Conservation (phyloP, 176 grass and related monocot species). For the Aegilops sharonensis region DNA sequence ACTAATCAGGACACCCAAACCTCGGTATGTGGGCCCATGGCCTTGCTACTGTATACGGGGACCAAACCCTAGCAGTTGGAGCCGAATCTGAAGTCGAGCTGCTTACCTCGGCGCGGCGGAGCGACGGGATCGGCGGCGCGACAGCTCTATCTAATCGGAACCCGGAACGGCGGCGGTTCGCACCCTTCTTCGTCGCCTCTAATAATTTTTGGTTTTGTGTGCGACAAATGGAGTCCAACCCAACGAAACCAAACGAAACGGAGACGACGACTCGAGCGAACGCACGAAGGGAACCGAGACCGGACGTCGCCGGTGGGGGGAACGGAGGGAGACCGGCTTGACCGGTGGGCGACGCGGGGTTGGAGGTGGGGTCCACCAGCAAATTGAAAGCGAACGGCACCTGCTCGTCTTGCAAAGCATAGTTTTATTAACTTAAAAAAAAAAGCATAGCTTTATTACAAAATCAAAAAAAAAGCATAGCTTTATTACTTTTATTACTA, state of each 20-base stretch:
- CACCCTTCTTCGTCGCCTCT: constrained; percentile 19
- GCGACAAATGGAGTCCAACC: constrained; percentile 18
- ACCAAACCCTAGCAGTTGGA: not conserved
- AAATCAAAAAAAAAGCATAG: too few species aligned
- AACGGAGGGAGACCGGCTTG: constrained; percentile 23
- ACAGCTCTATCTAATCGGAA: not conserved
- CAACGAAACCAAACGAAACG: not conserved
- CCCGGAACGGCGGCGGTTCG: not conserved
- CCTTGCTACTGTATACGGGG: not conserved
- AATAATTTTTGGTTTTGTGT: not conserved
- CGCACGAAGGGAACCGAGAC: not conserved
- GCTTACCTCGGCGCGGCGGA: constrained; percentile 27
- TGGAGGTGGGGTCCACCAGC: not conserved
- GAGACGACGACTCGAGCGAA: not conserved
- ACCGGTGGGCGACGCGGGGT: constrained; percentile 15
- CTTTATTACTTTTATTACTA: too few species aligned
- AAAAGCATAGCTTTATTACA: too few species aligned
- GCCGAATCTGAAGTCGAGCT: not conserved
- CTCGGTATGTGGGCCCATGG: not conserved
- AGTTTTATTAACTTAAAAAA: too few species aligned
- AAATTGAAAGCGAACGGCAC: too few species aligned
- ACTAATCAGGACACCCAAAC: not conserved
- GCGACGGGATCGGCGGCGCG: not conserved
- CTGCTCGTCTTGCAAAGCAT: too few species aligned
- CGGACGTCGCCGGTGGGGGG: constrained; percentile 22